These are phyloP conservation scores for Alternaria postmessia DNA, from an alignment of 2,329 filamentous ascomycete species.

Conservation along the genomic window DNA sequence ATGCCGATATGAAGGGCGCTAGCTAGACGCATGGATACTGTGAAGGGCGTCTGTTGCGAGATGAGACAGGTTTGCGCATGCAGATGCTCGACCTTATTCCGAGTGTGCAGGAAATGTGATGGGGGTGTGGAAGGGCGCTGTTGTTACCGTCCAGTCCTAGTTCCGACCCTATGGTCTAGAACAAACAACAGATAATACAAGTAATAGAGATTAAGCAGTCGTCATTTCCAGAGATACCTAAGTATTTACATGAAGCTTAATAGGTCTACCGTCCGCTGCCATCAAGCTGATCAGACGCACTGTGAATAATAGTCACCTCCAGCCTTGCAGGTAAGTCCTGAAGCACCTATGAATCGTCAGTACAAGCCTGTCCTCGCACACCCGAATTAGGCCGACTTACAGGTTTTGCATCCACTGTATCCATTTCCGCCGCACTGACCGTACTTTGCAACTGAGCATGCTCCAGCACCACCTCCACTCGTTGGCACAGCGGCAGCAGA, in stretches of 20 bases:
- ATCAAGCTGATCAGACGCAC: slow-evolving; percentile 2
- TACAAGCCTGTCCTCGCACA: not conserved
- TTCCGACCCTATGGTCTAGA: slow-evolving; percentile 4
- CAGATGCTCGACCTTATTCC: not conserved
- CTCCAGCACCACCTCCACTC: slow-evolving; percentile 20
- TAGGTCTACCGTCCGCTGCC: not conserved
- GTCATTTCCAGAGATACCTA: not conserved
- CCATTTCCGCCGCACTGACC: slow-evolving; percentile 45
- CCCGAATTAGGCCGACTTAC: not conserved
- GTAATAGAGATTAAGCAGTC: no score
- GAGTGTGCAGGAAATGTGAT: not conserved
- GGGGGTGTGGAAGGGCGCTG: not conserved
- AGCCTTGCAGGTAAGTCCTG: slow-evolving; percentile 11
- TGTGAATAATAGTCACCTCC: slow-evolving; percentile 12
- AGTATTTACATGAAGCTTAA: not conserved
- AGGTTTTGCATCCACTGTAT: slow-evolving; percentile 13
- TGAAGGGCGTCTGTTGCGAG: not conserved
- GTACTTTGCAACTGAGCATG: slow-evolving; percentile 32
- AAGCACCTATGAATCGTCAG: slow-evolving; percentile 10
- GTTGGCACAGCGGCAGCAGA: slow-evolving; percentile 24
- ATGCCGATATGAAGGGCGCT: not conserved
- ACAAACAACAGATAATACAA: not conserved
- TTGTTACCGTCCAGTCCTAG: not conserved
- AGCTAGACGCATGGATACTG: not conserved
- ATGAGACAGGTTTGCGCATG: not conserved